These are phyloP conservation scores for Sclerotinia nivalis DNA, from an alignment of 2,329 filamentous ascomycete genomes.

Conservation along the genomic window DNA sequence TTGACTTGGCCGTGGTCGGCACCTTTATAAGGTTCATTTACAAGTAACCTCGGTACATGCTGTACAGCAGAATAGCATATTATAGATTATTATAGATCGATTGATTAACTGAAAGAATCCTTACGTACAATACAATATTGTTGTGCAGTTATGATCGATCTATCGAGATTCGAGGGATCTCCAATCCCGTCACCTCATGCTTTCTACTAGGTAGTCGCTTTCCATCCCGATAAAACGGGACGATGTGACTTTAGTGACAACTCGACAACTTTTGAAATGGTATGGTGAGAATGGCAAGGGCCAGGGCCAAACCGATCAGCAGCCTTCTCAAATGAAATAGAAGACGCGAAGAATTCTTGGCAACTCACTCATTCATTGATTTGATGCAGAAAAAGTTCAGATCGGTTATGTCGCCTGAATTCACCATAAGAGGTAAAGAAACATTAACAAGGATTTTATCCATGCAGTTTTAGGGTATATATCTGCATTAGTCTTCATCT, in stretches of 20 bases:
- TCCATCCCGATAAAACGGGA: neutral
- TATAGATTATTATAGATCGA: neutral
- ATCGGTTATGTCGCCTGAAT: conserved; percentile 12
- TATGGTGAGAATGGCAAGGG: neutral
- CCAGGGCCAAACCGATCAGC: neutral
- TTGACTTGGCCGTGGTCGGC: conserved; percentile 3
- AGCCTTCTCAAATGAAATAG: conserved; percentile 1
- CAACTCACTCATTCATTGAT: neutral
- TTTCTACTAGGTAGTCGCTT: neutral
- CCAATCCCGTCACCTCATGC: neutral
- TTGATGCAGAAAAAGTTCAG: neutral
- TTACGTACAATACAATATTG: neutral
- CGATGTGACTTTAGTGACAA: neutral
- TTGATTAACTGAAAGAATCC: neutral
- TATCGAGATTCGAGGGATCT: neutral
- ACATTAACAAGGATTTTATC: neutral
- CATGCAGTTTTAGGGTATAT: neutral
- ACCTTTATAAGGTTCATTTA: neutral
- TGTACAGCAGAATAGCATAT: neutral
- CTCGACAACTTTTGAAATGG: neutral
- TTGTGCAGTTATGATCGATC: neutral
- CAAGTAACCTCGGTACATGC: conserved; percentile 2
- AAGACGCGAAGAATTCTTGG: conserved; percentile 15
- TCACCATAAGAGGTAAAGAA: conserved; percentile 1
- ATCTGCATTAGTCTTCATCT: neutral